Base-by-base conservation (phyloP, 805 yeast genomes). In the Groenewaldozyma salmanticensis region DNA sequence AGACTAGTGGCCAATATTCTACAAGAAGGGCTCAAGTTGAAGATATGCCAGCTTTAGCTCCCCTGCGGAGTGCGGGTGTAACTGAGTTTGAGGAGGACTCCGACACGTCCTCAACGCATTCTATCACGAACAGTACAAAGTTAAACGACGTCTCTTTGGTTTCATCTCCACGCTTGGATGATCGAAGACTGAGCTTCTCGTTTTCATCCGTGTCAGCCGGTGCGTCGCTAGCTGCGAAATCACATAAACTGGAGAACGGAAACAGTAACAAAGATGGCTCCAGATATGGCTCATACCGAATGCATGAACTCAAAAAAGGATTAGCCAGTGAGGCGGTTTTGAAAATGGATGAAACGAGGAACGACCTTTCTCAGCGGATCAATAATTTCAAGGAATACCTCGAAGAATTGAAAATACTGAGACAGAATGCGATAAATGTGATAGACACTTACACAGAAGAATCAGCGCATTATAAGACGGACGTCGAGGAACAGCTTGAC, bases 311-410 rank as follows among this genome's bases (percentile, higher is more conserved):
- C 7, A 13, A 24, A 13, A 24, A 24, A 24, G 29, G 29, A 13
- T 9, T 24, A 24, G 13, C 29, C 13, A 13, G 48, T 27, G 53
- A 49, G 27, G 46, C 48, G 11, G 46, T 48, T 2, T 21, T 39
- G 16, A 34, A 45, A 9, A 38, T 49, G 15, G 48, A 49, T 31
- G 18, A 33, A 6, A 33, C 39, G 2, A 49, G 45, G 29, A 38
- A 24, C 15, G 35, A 27, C 11, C 33, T 49, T 22, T 27, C 33
- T 18, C 15, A 37, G 19, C 37, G 42, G 20, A 4, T 59, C 33
- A 52, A 45, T 19, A 39, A 34, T 2, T 51, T 58, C 16, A 47
- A 52, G 21, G 38, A 48, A 13, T 53, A 53, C 9, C 47, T 57
- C 2, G 51, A 47, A 18, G 46, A 48, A 7, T 45, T 59, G 9